These are phyloP conservation scores for Toxicodendron radicans DNA, from an alignment of 345 rosid species.

Conservation along the genomic window DNA sequence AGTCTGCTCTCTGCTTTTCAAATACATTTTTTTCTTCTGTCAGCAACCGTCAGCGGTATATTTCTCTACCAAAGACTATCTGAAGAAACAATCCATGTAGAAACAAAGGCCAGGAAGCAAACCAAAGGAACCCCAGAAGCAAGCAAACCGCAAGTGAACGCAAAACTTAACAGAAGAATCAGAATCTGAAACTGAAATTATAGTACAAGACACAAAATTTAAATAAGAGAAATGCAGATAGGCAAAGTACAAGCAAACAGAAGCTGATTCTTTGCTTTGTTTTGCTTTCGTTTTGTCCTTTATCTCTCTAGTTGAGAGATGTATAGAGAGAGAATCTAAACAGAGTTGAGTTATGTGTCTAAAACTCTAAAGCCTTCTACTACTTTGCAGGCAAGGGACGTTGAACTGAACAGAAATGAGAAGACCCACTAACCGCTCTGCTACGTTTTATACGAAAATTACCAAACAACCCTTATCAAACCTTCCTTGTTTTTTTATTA, in stretches of 20 bases:
- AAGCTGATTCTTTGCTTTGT: conserved; percentile 22
- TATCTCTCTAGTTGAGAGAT: conserved; percentile 8
- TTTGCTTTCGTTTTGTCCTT: conserved; percentile 10
- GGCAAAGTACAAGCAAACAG: conserved; percentile 11
- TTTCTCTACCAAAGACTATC: conserved; percentile 18
- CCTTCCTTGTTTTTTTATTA: neutral
- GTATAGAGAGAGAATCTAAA: conserved; percentile 7
- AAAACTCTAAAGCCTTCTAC: conserved; percentile 14
- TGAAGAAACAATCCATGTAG: conserved; percentile 22
- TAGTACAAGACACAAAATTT: neutral
- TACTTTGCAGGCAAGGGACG: conserved; percentile 51
- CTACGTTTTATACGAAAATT: conserved; percentile 8
- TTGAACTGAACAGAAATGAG: conserved; percentile 43
- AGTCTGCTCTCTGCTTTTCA: conserved; percentile 63
- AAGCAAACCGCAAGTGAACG: conserved; percentile 13
- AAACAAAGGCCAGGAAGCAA: conserved; percentile 10
- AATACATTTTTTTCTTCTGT: conserved; percentile 41
- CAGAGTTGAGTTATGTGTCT: neutral
- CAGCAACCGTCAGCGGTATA: neutral
- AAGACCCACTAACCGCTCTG: conserved; percentile 45
- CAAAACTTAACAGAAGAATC: conserved; percentile 10
- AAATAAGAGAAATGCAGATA: neutral
- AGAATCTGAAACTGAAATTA: conserved; percentile 6
- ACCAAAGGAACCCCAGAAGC: conserved; percentile 21
- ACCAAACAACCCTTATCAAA: conserved; percentile 26